Percentiles rank a stretch among this genome's conserved stretches.
Conservation (phyloP, 169 alveolate species). For the Amoebophrya sp. region DNA sequence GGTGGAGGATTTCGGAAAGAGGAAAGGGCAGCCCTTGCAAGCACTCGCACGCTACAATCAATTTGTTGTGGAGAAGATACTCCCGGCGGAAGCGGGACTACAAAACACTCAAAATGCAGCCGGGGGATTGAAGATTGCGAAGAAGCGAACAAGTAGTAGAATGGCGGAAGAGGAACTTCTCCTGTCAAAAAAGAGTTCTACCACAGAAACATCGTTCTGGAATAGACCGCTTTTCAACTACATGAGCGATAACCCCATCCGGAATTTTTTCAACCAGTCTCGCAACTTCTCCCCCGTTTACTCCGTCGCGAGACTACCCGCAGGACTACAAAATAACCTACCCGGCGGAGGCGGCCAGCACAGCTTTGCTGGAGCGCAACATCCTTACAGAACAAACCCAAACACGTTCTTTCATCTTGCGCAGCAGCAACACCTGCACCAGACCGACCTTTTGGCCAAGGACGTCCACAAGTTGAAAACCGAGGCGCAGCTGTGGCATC, state of each 20-base stretch:
- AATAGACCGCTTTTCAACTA: neutral
- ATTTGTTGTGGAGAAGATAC: no score
- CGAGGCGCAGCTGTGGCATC: neutral
- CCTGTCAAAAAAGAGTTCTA: neutral
- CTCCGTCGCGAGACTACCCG: neutral
- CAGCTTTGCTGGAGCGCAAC: neutral
- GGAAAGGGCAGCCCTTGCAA: no score
- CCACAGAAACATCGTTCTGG: neutral
- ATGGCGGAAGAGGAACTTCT: neutral
- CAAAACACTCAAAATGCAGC: neutral
- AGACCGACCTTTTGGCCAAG: neutral
- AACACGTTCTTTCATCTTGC: neutral
- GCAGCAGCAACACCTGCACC: neutral
- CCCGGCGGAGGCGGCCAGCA: neutral
- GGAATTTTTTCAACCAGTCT: no score
- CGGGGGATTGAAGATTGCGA: neutral
- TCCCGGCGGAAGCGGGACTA: no score
- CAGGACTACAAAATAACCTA: neutral
- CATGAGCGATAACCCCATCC: neutral
- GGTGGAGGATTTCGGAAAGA: no score
- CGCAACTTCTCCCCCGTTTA: neutral
- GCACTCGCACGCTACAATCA: no score
- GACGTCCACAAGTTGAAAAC: neutral
- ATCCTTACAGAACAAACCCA: neutral
- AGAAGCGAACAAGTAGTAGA: neutral